A percentile compares a stretch with the other conserved stretches of the same genome.
phyloP scores from a whole-genome alignment of 306 rosid genomes.

The Lupinus albus region DNA sequence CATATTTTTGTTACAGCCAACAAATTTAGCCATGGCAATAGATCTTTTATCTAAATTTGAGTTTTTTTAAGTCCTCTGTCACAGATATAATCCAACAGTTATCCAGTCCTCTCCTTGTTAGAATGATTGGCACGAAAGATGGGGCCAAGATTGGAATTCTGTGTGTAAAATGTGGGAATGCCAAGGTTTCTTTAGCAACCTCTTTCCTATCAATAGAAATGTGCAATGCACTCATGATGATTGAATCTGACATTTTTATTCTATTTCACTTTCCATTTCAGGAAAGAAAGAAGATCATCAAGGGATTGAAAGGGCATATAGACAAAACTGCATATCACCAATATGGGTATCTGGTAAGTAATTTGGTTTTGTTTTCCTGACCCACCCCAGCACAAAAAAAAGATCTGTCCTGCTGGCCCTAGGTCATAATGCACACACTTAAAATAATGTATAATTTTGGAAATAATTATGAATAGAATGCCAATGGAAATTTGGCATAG shows the following conservation, averaged over 20 bases:
- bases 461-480: neutral
- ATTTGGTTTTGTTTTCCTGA: constrained; percentile 16
- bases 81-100: constrained; percentile 77
- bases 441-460: no score
- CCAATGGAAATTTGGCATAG: neutral
- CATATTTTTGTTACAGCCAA: constrained; percentile 27
- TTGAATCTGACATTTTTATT: constrained; percentile 39
- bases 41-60: constrained; percentile 46
- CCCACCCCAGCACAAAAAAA: neutral
- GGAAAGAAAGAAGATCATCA: constrained; percentile 96
- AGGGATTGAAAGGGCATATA: constrained; percentile 83
- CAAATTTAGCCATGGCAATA: constrained; percentile 23
- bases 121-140: constrained; percentile 79
- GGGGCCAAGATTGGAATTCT: constrained; percentile 84
- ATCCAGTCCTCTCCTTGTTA: constrained; percentile 75
- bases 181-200: constrained; percentile 62
- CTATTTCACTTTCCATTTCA: constrained; percentile 43
- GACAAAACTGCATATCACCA: constrained; percentile 72
- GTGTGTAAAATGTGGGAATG: constrained; percentile 86
- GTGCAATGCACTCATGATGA: constrained; percentile 27
- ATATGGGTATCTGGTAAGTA: constrained; percentile 76
- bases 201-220: constrained; percentile 20
- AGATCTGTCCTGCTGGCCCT: neutral
- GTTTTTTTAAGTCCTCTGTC: constrained; percentile 70
- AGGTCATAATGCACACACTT: no score